A percentile compares a stretch with the other conserved stretches of the same genome.
Evolutionary conservation across 768 basidiomycete genomes (phyloP).

Genomic region (Naematelia encephala): DNA sequence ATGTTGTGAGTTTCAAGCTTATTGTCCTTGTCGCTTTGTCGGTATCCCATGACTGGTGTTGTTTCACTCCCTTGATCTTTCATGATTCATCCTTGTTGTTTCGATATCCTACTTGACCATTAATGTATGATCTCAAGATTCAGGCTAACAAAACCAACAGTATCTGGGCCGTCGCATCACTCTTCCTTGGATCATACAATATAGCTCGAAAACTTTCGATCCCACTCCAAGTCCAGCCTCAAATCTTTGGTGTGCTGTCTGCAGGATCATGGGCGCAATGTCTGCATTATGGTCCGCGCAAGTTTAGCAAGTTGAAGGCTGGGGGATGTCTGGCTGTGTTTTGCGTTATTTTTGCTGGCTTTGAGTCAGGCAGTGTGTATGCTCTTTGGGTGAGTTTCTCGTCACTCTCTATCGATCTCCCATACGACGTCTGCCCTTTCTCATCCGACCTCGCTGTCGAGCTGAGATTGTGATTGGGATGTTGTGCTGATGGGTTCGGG

Average conservation of each 20-base stretch:
- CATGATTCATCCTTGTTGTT: no score
- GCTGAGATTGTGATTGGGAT: background rate
- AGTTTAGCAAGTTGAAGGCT: constrained; percentile 51
- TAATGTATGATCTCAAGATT: no score
- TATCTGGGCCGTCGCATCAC: constrained; percentile 62
- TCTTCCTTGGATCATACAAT: constrained; percentile 67
- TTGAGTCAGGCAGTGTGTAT: constrained; percentile 63
- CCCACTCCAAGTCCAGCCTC: constrained; percentile 60
- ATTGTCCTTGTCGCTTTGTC: background rate
- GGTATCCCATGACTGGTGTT: no score
- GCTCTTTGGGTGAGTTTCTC: constrained; percentile 56
- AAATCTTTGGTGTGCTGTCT: constrained; percentile 59
- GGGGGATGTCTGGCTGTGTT: constrained; percentile 52
- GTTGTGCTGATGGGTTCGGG: background rate
- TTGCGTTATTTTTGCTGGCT: constrained; percentile 56
- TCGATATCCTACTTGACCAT: no score
- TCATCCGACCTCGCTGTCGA: background rate
- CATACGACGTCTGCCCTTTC: background rate
- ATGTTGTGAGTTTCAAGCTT: constrained; percentile 55
- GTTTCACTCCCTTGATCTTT: no score
- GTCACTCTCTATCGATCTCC: background rate
- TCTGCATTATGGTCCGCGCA: constrained; percentile 59
- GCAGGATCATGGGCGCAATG: constrained; percentile 69
- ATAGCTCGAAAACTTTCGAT: constrained; percentile 66
- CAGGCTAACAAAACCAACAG: no score